Conservation (phyloP, 495 filamentous ascomycete species). For the Talaromyces nanjingensis region DNA sequence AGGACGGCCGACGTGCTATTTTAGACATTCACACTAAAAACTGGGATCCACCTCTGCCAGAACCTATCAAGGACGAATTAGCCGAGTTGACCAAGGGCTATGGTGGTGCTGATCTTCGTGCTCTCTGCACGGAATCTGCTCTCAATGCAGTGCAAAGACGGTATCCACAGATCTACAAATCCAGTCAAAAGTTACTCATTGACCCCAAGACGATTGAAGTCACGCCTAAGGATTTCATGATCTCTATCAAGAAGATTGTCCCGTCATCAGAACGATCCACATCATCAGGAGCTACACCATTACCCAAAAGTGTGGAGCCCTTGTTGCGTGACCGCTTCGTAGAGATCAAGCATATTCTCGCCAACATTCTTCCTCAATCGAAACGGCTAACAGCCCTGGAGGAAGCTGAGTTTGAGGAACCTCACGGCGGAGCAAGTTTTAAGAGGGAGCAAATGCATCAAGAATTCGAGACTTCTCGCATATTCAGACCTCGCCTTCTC, state of each 20-base stretch:
- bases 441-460: conserved; percentile 77
- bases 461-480: conserved; percentile 81
- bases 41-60: conserved; percentile 74
- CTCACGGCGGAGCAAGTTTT: conserved; percentile 72
- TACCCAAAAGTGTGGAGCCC: conserved; percentile 74
- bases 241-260: conserved; percentile 90
- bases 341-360: conserved; percentile 57
- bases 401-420: conserved; percentile 90
- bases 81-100: conserved; percentile 91
- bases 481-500: conserved; percentile 83
- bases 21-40: conserved; percentile 93
- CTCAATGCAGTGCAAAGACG: conserved; percentile 94
- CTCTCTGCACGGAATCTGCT: conserved; percentile 94
- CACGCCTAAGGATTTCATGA: conserved; percentile 89
- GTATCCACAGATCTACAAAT: conserved; percentile 93
- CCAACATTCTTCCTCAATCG: conserved; percentile 71
- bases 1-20: conserved; percentile 71
- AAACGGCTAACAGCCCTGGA: conserved; percentile 84
- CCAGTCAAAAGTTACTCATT: conserved; percentile 82
- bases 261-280: conserved; percentile 88
- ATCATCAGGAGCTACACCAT: conserved; percentile 68
- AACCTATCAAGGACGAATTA: conserved; percentile 72
- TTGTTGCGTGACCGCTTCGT: conserved; percentile 66
- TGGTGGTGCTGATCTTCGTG: conserved; percentile 88
- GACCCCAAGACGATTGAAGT: conserved; percentile 77